Base-by-base conservation (phyloP, 2,329 filamentous ascomycete genomes). In the Simplicillium sp. region DNA sequence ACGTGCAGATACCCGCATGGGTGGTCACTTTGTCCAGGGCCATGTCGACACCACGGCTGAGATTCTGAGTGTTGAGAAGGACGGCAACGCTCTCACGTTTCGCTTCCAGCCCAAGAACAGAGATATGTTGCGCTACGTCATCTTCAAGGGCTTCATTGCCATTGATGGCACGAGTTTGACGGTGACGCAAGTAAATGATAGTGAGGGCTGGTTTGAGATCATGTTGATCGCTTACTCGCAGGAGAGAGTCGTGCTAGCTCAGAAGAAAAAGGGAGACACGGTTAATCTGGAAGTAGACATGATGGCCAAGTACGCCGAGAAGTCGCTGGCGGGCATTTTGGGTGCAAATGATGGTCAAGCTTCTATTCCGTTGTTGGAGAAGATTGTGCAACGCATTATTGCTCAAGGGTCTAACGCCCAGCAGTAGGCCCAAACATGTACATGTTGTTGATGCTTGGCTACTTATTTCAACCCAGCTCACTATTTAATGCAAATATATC, bases 191-290 rank as follows among this genome's bases (percentile, higher is more conserved):
- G 90, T 97, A 25, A 67, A 90, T 53, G 90, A 96, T 60, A 73
- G 57, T 4, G 75, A 79, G 49, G 81, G 83, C 34, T 94, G 87
- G 60, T 96, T 82, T 77, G 92, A 97, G 73, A 84, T 98, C 38
- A 98, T 98, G 92, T 71, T 98, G 46, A 96, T 98, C 60, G 77
- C 85, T 8, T 98, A 98, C 63, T 96, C 92, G 11, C 92, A 97
- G 67, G 87, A 90, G 63, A 85, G 85, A 61, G 82, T 98, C 13
- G 83, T 94, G 13, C 80, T 87, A 47, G 86, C 85, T 3, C 70
- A 68, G 39, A 96, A 96, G 75, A 70, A 75, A 62, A 65, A 74
- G 25, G 88, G 89, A 3, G 87, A 94, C 6, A 75, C 80, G 38
- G 86, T 95, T 46, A 96, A 96, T 56, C 77, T 96, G 29, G 89